Conservation (phyloP, 805 yeast genomes). For the Yamadazyma phyllophila region DNA sequence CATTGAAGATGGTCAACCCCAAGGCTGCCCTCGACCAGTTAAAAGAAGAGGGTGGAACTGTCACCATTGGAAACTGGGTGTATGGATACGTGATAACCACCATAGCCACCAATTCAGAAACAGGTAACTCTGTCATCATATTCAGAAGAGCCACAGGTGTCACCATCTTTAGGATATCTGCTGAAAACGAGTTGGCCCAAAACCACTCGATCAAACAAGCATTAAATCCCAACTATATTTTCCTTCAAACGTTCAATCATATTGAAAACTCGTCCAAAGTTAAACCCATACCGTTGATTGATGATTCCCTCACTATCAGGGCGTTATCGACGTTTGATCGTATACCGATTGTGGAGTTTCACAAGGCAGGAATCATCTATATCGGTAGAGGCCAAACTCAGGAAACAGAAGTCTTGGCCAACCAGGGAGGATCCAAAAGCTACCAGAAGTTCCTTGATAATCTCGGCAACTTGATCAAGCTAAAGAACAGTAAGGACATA, state of each 20-base stretch:
- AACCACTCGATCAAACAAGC: conserved; percentile 3
- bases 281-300: conserved; percentile 52
- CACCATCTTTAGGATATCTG: conserved; percentile 42
- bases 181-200: conserved; percentile 28
- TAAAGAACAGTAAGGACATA: conserved; percentile 53
- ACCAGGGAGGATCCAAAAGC: conserved; percentile 59
- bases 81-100: conserved; percentile 57
- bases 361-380: conserved; percentile 75
- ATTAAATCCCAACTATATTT: conserved; percentile 41
- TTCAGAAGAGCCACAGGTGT: conserved; percentile 70
- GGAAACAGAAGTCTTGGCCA: conserved; percentile 64
- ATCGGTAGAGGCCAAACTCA: conserved; percentile 63
- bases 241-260: conserved; percentile 51
- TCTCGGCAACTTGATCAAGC: conserved; percentile 59
- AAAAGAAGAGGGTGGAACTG: conserved; percentile 13
- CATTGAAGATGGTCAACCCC: conserved; percentile 43
- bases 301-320: conserved; percentile 42
- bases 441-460: conserved; percentile 58
- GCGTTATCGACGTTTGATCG: conserved; percentile 67
- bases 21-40: conserved; percentile 8
- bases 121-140: conserved; percentile 51
- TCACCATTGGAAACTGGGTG: conserved; percentile 50
- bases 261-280: conserved; percentile 28
- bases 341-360: conserved; percentile 74
- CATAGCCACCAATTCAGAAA: conserved; percentile 49